Evolutionary conservation across 1,284 basidiomycete species (phyloP), one percentile per base, ranked within the genome.

Genomic region (Ustilago esculenta): DNA sequence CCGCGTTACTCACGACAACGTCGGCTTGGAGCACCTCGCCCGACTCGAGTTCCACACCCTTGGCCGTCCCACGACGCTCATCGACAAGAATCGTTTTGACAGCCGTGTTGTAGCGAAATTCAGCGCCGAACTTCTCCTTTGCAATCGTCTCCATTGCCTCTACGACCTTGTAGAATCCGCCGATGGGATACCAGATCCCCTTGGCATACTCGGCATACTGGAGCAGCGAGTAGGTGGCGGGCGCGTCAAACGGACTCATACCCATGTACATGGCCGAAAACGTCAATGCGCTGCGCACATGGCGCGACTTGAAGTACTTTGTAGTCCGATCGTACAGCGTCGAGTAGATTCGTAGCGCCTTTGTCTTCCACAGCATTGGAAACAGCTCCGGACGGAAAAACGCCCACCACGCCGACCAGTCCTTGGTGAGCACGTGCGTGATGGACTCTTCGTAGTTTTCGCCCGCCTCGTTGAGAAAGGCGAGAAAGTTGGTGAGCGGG

Each of bases 181-280:
- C 86, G 33, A 82, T 77, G 1, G 86, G 86, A 69, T 86, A 86
- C 81, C 85, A 85, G 50, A 86, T 85, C 3, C 85, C 85, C 65
- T 77, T 76, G 35, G 84, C 84, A 10, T 85, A 83, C 73, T 86
- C 85, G n/a, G 85, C 85, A 76, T 86, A 86, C 73, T 86, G 85
- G 12, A 86, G 77, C 11, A 86, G 75, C 10, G 83, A 83, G 72
- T 86, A 86, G 17, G 85, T 86, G 6, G 85, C 86, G 0, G 85
- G 86, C 0, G 85, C 84, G 34, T 86, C 84, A 64, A 85, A 86
- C 9, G 86, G 86, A 9, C 83, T 84, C 81, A 85, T 85, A 23
- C 85, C 84, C 73, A 75, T 83, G 69, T 71, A 67, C 73, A 68
- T 75, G 7, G 37, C 54, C n/a, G 37, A 53, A 21, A 65, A 55